Base-by-base conservation (phyloP, 1,284 basidiomycete species). In the Violaceomyces palustris region DNA sequence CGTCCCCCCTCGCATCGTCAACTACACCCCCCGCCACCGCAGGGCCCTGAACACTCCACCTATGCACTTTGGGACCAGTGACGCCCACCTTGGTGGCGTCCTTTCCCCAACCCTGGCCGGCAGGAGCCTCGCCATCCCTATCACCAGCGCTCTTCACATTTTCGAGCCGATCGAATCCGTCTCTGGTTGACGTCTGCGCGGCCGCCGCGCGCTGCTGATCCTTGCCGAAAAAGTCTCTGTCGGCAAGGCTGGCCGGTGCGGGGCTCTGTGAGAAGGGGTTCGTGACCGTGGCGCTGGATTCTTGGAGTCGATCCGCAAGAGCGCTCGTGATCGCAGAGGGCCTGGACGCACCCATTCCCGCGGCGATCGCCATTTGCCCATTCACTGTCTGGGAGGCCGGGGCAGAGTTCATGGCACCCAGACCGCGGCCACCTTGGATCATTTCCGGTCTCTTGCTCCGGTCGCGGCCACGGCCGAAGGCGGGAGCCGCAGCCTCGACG, bases 201-300 rank as follows among this genome's bases (percentile, higher is more conserved):
- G 39, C 8, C 41, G 33, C 27, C 47, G 48, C 17, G 42, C 39
- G n/a, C 45, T 42, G 0, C 49, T 42, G 5, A 52, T 39, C 21
- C 39, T 55, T 3, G 39, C 45, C 42, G 43, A 35, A 1, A 36
- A 8, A 7, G 34, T 35, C 41, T 45, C 49, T 12, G 23, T 28
- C 4, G 56, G 51, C 33, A 59, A 24, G 27, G 52, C 46, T 18
- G 52, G 14, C 42, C 5, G 56, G 51, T n/a, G 48, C 57, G 3
- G 57, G 57, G 12, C 53, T 57, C 28, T 61, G 57, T 32, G 57
- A 61, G 30, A 61, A 61, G 15, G 57, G 57, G 14, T 61, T 61
- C 30, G 49, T 42, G 10, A 55, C 44, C 0, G 53, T 44, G 3
- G 51, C 55, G 27, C 52, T 44, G 6, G 40, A 38, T 36, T 18